Conservation (phyloP, 169 alveolate species). For the Babesia gibsoni region DNA sequence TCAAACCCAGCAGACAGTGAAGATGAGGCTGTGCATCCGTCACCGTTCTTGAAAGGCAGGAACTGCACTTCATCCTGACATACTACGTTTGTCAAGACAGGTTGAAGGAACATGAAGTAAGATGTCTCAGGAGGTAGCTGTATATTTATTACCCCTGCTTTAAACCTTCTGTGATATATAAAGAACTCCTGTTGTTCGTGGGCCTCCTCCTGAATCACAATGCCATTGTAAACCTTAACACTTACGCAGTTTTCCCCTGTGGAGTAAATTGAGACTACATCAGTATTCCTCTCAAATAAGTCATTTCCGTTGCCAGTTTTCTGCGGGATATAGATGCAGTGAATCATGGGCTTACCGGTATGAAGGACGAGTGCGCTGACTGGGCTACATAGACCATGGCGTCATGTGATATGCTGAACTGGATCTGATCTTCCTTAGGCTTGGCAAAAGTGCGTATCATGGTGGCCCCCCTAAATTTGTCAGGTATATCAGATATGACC, state of each 20-base stretch:
- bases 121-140: conserved; percentile 46
- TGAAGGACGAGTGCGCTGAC: conserved; percentile 29
- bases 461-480: conserved; percentile 33
- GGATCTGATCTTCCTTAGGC: conserved; percentile 27
- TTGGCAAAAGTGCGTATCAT: conserved; percentile 37
- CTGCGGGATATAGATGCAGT: neutral
- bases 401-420: conserved; percentile 43
- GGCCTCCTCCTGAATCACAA: conserved; percentile 18
- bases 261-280: conserved; percentile 40
- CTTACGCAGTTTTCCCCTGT: conserved; percentile 49
- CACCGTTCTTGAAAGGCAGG: conserved; percentile 39
- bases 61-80: conserved; percentile 53
- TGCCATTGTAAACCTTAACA: neutral
- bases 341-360: neutral
- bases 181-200: conserved; percentile 34
- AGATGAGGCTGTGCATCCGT: conserved; percentile 53
- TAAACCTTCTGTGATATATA: conserved; percentile 23
- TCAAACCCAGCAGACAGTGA: conserved; percentile 28
- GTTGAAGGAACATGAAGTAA: conserved; percentile 44
- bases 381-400: conserved; percentile 45
- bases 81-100: conserved; percentile 31
- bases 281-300: conserved; percentile 41
- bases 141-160: conserved; percentile 42
- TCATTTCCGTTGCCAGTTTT: conserved; percentile 12
- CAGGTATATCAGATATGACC: conserved; percentile 83